Conservation (phyloP, 2,329 filamentous ascomycete genomes). For the Beauveria medogensis region DNA sequence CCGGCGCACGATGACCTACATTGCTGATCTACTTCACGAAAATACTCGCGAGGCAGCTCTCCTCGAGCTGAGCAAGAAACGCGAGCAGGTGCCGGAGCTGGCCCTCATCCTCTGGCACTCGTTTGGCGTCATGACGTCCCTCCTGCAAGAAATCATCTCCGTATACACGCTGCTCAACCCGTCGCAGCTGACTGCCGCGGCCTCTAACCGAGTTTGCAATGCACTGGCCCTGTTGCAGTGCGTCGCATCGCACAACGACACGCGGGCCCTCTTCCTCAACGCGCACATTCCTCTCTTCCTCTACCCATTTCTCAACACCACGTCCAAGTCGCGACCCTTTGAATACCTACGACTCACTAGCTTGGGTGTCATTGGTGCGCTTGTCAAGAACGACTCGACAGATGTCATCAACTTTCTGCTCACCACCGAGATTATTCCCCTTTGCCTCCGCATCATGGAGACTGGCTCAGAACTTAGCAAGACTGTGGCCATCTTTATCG, state of each 20-base stretch:
- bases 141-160: constrained; percentile 97
- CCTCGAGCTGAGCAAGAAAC: constrained; percentile 95
- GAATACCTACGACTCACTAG: constrained; percentile 95
- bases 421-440: constrained; percentile 95
- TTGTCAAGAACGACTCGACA: constrained; percentile 97
- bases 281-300: constrained; percentile 96
- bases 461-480: constrained; percentile 97
- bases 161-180: constrained; percentile 96
- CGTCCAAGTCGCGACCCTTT: constrained; percentile 93
- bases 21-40: constrained; percentile 83
- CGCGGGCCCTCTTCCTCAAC: constrained; percentile 83
- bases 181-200: constrained; percentile 93
- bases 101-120: constrained; percentile 97
- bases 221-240: constrained; percentile 92
- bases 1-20: constrained; percentile 83
- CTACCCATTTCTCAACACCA: constrained; percentile 97
- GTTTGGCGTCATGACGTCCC: constrained; percentile 96
- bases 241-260: constrained; percentile 95
- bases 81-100: constrained; percentile 93
- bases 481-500: constrained; percentile 98
- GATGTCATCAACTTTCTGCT: constrained; percentile 99
- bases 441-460: constrained; percentile 98
- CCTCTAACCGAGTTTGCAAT: constrained; percentile 95
- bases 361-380: constrained; percentile 88
- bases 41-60: constrained; percentile 82